phyloP scores from a whole-genome alignment of 1,284 basidiomycete genomes.

The Singerocomus rubriflavus region DNA sequence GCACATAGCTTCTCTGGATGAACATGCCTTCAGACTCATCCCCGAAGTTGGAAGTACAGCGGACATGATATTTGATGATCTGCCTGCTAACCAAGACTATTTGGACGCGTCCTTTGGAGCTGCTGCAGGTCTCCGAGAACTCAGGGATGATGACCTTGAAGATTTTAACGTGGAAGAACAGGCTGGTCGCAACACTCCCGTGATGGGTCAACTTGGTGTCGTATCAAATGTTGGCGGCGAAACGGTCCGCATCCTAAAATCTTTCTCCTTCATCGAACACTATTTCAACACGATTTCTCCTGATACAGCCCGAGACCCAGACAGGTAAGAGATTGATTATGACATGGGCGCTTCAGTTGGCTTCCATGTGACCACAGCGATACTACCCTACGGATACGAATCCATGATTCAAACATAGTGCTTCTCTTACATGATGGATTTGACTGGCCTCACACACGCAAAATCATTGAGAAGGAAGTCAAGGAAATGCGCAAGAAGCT shows the following conservation, averaged over 20 bases:
- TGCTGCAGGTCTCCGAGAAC: constrained; percentile 70
- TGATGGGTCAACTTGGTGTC: constrained; percentile 39
- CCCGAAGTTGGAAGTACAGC: constrained; percentile 75
- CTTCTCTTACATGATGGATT: constrained; percentile 88
- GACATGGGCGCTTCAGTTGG: constrained; percentile 14
- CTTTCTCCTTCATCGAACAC: constrained; percentile 63
- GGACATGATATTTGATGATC: constrained; percentile 89
- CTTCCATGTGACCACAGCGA: constrained; percentile 40
- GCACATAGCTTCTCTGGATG: constrained; percentile 72
- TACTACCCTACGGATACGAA: constrained; percentile 49
- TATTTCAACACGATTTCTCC: constrained; percentile 70
- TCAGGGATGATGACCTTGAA: constrained; percentile 68
- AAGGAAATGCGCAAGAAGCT: constrained; percentile 85
- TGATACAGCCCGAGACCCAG: constrained; percentile 43
- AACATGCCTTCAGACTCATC: constrained; percentile 73
- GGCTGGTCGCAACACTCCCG: constrained; percentile 22
- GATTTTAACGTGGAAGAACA: constrained; percentile 54
- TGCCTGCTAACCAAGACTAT: constrained; percentile 87
- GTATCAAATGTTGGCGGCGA: constrained; percentile 75
- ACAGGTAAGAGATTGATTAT: constrained; percentile 41
- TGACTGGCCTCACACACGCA: constrained; percentile 87
- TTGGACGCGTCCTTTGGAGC: constrained; percentile 79
- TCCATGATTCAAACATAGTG: constrained; percentile 61
- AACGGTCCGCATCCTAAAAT: constrained; percentile 76
- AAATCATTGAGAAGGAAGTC: constrained; percentile 83